phyloP scores from a whole-genome alignment of 2,329 filamentous ascomycete species.

The Trichoderma aggressivum region DNA sequence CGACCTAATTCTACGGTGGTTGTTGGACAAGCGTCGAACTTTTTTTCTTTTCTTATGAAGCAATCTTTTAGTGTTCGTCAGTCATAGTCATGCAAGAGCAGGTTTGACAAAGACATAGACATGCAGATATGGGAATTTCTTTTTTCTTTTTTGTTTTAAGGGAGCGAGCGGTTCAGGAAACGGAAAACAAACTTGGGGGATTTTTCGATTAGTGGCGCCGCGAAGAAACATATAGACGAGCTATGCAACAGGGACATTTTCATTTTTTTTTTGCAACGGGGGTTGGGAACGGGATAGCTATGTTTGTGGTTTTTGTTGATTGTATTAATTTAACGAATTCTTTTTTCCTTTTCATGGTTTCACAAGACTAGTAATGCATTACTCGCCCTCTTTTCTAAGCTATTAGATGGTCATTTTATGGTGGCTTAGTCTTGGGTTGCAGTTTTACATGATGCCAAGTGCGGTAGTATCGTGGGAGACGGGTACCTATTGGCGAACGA shows the following conservation, averaged over 20 bases:
- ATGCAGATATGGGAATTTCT: neutral
- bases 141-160: neutral
- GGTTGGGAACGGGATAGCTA: neutral
- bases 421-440: neutral
- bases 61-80: neutral
- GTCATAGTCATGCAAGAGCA: neutral
- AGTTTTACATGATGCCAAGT: neutral
- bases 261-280: neutral
- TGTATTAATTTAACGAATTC: neutral
- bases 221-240: slow-evolving; percentile 13
- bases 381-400: neutral
- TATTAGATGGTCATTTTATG: neutral
- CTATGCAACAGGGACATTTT: neutral
- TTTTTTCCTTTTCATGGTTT: neutral
- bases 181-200: neutral
- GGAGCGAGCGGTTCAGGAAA: slow-evolving; percentile 15
- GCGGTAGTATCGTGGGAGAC: neutral
- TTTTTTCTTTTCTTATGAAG: neutral
- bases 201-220: slow-evolving; percentile 5
- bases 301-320: neutral
- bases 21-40: neutral
- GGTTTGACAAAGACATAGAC: neutral
- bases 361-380: neutral
- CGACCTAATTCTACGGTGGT: neutral
- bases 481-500: neutral